Conservation (phyloP, 2,329 filamentous ascomycete species). For the Hypomyces rosellus region DNA sequence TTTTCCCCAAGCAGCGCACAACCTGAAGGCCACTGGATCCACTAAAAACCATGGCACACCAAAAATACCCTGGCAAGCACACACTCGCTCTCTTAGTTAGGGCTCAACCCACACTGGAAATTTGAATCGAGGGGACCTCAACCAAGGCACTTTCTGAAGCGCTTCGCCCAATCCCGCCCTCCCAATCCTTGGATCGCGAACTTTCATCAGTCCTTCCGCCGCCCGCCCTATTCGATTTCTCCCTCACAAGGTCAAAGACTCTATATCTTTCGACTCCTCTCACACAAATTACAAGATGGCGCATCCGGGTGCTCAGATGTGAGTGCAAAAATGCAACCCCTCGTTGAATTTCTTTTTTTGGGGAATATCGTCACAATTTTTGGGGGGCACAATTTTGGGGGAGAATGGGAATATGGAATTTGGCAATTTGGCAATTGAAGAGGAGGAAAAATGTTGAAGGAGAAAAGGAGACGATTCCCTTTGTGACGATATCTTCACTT, state of each 20-base stretch:
- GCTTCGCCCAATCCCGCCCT: slow-evolving; percentile 8
- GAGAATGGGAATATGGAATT: neutral
- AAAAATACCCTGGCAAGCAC: neutral
- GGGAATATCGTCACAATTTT: too few species aligned
- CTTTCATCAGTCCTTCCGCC: slow-evolving; percentile 9
- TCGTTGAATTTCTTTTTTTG: neutral
- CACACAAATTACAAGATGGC: slow-evolving; percentile 46
- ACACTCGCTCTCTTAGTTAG: slow-evolving; percentile 16
- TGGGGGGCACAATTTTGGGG: too few species aligned
- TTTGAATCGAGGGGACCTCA: slow-evolving; percentile 12
- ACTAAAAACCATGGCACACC: too few species aligned
- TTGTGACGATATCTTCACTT: neutral
- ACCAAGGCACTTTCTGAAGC: slow-evolving; percentile 5
- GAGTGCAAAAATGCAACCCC: slow-evolving; percentile 30
- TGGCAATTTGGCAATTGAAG: neutral
- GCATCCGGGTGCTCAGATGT: slow-evolving; percentile 57
- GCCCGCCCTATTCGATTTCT: slow-evolving; percentile 26
- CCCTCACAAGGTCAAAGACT: slow-evolving; percentile 26
- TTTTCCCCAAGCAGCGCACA: too few species aligned
- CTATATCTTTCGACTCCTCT: slow-evolving; percentile 13
- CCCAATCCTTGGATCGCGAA: slow-evolving; percentile 8
- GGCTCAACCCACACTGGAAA: slow-evolving; percentile 26
- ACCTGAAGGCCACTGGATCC: too few species aligned
- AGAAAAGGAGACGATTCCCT: neutral
- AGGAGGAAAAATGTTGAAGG: neutral